phyloP scores from a whole-genome alignment of 257 asterid genomes.

The Fraxinus excelsior region DNA sequence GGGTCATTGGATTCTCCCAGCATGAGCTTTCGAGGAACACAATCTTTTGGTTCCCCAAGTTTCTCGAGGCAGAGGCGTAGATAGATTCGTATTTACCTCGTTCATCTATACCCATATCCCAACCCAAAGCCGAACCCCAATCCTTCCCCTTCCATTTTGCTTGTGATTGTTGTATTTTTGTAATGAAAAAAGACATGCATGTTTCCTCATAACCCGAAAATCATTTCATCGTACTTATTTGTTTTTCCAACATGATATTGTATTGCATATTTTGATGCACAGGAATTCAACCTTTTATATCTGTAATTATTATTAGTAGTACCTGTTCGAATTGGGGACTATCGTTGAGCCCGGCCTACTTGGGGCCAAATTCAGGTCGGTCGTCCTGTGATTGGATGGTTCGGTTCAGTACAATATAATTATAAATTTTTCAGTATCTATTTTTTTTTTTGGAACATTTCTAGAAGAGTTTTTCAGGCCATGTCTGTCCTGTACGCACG shows the following conservation, averaged over 20 bases:
- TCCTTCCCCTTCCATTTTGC: conserved; percentile 21
- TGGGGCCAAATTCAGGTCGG: neutral
- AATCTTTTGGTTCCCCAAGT: conserved; percentile 60
- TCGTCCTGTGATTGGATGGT: too few relatives aligned
- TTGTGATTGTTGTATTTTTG: conserved; percentile 43
- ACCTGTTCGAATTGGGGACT: neutral
- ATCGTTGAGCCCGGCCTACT: neutral
- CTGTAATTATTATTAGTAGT: neutral
- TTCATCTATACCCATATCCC: neutral
- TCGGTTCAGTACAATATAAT: too few relatives aligned
- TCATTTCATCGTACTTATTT: neutral
- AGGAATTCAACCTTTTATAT: neutral
- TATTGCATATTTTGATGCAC: neutral
- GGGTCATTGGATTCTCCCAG: conserved; percentile 75
- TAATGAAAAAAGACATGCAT: conserved; percentile 11
- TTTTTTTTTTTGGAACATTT: too few relatives aligned
- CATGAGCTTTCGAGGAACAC: conserved; percentile 56
- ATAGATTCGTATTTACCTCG: conserved; percentile 34
- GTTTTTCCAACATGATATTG: neutral
- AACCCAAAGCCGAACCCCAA: neutral
- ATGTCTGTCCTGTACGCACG: too few relatives aligned
- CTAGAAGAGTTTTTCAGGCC: too few relatives aligned
- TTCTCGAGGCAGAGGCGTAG: conserved; percentile 89
- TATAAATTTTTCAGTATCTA: too few relatives aligned
- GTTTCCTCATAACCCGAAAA: neutral